Evolutionary conservation across 1,284 basidiomycete species (phyloP), one percentile per base, ranked within the genome.

Genomic region (Cutaneotrichosporon sp.): DNA sequence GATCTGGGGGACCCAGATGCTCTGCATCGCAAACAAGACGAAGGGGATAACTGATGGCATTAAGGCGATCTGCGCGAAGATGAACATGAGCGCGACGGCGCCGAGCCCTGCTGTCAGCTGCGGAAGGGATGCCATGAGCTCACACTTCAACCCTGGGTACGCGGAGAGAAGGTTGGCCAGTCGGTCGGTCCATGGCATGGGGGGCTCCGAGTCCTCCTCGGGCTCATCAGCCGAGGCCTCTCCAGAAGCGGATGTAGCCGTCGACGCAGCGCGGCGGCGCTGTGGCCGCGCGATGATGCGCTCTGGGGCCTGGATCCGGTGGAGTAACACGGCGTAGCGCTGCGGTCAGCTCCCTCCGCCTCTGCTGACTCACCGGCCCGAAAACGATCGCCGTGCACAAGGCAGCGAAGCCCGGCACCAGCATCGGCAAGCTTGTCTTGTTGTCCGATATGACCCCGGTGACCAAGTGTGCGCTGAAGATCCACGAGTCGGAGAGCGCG

Each of bases 1-100:
- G 56, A 95, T 92, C 79, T 95, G 92, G 6, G 90, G 88, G 2
- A 89, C 68, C 92, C 92, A 95, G 66, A 84, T 85, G 2, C 87
- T 88, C 77, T 93, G 91, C 62, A 90, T 83, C 22, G 82, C 73
- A 16, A 83, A 84, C n/a, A 93, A 83, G 69, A 91, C 86, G 46
- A 90, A 74, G 33, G 91, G 83, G 0, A 89, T 85, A 14, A 91
- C 79, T 0, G 85, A 84, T 1, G 90, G 87, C 3, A 88, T 85
- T 58, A 92, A 78, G 45, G 91, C 86, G 59, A 92, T 82, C 42
- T 89, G 86, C 69, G 91, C 83, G 59, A 90, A 80, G 14, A 87
- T 84, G 59, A 91, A 79, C 46, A 90, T 72, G 66, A 88, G 85
- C 66, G 89, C 79, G 18, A 54, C 45, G 14, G 54, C 56, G 24